phyloP scores from a whole-genome alignment of 345 rosid species.

The Brassica nigra region DNA sequence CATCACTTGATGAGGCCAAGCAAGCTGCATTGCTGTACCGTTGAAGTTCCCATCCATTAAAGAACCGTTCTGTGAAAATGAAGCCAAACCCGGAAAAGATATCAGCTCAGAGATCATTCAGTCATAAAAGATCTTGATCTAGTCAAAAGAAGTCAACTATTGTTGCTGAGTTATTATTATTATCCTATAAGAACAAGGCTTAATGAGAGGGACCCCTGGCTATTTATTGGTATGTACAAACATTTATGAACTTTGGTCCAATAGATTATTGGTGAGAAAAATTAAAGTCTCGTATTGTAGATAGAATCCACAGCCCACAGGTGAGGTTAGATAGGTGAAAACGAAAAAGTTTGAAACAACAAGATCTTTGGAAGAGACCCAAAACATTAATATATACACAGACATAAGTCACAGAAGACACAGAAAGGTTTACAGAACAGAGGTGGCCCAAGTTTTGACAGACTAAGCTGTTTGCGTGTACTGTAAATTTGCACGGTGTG shows the following conservation, averaged over 20 bases:
- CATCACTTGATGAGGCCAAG: conserved; percentile 67
- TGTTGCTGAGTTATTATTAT: conserved; percentile 35
- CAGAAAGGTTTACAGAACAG: conserved; percentile 39
- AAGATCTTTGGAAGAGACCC: conserved; percentile 38
- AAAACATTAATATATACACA: conserved; percentile 32
- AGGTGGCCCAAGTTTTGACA: conserved; percentile 42
- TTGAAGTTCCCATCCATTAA: conserved; percentile 63
- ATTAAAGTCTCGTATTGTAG: neutral
- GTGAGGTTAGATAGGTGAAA: conserved; percentile 28
- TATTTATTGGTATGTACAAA: conserved; percentile 37
- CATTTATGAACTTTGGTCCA: conserved; percentile 37
- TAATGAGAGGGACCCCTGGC: conserved; percentile 37
- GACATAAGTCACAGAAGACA: conserved; percentile 39
- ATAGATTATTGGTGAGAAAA: conserved; percentile 10
- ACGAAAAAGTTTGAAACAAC: neutral
- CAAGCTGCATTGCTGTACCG: conserved; percentile 58
- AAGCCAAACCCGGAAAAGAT: conserved; percentile 2
- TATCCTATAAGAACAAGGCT: conserved; percentile 37
- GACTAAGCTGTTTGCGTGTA: conserved; percentile 35
- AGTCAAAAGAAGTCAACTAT: conserved; percentile 35
- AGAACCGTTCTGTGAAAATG: conserved; percentile 53
- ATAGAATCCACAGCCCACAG: conserved; percentile 25
- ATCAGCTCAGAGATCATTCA: conserved; percentile 26
- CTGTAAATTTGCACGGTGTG: conserved; percentile 24
- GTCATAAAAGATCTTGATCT: conserved; percentile 31